Base-by-base conservation (phyloP, 2,329 filamentous ascomycete genomes). In the Neoscytalidium dimidiatum region DNA sequence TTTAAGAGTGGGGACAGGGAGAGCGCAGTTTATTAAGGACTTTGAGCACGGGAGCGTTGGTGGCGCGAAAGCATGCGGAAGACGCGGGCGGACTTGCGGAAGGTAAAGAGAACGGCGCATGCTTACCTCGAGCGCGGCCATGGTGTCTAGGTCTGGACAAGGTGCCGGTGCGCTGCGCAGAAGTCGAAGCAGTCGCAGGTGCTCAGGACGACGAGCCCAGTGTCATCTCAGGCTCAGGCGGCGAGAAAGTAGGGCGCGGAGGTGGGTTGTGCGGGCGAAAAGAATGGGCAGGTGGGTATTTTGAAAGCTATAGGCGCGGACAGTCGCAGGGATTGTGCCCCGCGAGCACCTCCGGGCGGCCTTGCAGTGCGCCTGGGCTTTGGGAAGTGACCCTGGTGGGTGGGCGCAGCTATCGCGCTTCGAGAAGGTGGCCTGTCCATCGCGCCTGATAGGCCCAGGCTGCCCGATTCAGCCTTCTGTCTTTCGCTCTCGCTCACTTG, bases 101-200 rank as follows among this genome's bases (percentile, higher is more conserved):
- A 28, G 46, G 17, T 29, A 14, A 26, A 51, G 23, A 26, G 41
- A 61, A n/a, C 28, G 21, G 56, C 43, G 44, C 26, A 28, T 44
- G 17, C 58, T 51, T 62, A 62, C 58, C 43, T 62, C 44, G 44
- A 62, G 58, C 31, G 58, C 46, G 31, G 58, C 58, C 58, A 62
- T 62, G 58, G 28, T 41, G 58, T 14, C 43, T n/a, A 4, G 26
- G 35, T 19, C 26, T 60, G 11, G 29, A 9, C 49, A 52, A 8
- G 46, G 19, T 48, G 31, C 2, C 14, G 33, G 14, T 14, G 41
- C 26, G 48, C 48, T 29, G 48, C 26, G 48, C 9, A 19, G 31
- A 11, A 4, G 13, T 7, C 14, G 51, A 26, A 41, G 56, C n/a
- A 33, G 38, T 46, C 21, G 56, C 28, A 13, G 26, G 17, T n/a